Conservation (phyloP, 2,329 filamentous ascomycete species). For the Elsinoe australis region DNA sequence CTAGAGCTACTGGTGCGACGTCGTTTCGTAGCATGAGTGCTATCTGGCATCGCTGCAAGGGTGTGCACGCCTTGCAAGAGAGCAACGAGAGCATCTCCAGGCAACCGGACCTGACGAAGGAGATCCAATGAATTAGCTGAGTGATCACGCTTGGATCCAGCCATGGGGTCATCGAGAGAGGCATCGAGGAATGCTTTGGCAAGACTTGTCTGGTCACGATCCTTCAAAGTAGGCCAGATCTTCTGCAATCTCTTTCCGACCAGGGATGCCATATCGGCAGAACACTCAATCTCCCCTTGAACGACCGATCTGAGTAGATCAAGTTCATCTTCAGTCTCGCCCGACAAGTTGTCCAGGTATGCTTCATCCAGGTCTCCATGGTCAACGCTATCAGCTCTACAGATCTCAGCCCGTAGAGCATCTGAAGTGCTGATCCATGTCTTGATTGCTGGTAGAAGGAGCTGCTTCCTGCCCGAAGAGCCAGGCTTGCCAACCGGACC, state of each 20-base stretch:
- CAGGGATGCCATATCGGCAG: constrained; percentile 51
- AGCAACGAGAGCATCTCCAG: constrained; percentile 61
- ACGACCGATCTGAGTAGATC: constrained; percentile 47
- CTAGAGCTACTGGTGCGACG: constrained; percentile 70
- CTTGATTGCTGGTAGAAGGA: constrained; percentile 66
- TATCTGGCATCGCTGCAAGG: constrained; percentile 62
- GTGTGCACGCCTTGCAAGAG: constrained; percentile 70
- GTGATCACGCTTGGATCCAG: constrained; percentile 33
- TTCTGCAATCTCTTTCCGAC: constrained; percentile 62
- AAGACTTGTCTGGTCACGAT: constrained; percentile 51
- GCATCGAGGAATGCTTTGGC: constrained; percentile 58
- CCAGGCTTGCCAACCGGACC: constrained; percentile 66
- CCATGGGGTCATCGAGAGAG: constrained; percentile 39
- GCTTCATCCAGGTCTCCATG: constrained; percentile 44
- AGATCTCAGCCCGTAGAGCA: constrained; percentile 45
- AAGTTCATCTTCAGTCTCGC: constrained; percentile 53
- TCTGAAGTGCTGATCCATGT: constrained; percentile 56
- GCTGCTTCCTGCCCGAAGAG: constrained; percentile 62
- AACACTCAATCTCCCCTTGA: constrained; percentile 33
- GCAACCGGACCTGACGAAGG: constrained; percentile 63
- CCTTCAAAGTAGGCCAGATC: constrained; percentile 67
- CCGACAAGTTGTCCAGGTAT: constrained; percentile 46
- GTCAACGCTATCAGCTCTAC: constrained; percentile 43
- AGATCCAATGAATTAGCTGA: constrained; percentile 58
- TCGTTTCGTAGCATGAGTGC: constrained; percentile 67